Base-by-base conservation (phyloP, 306 rosid genomes). In the Parietaria judaica region DNA sequence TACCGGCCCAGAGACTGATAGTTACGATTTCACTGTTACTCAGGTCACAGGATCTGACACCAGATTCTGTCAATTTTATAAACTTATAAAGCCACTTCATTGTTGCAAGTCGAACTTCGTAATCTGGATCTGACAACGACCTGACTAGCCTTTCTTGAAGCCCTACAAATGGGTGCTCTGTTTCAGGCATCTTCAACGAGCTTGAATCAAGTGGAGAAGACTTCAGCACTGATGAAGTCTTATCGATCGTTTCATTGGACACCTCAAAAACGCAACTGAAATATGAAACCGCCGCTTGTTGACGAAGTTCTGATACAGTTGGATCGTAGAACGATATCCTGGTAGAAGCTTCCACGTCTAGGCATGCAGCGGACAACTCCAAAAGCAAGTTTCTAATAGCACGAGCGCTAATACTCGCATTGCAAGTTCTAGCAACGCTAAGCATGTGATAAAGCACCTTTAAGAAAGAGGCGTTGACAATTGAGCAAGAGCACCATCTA, bases 91-190 rank as follows among this genome's bases (percentile, higher is more conserved):
- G 75, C 98, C 96, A 92, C 82, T 88, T 92, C 74, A 92, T 65
- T 46, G 96, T 86, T 71, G 88, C 84, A 62, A 86, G 90, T 68
- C 96, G 87, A 79, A 92, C 96, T 80, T 92, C 98, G 64, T 86
- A 88, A 44, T 62, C 72, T 36, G 90, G 71, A 58, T 92, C 98
- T 72, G 89, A 81, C 83, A 92, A 69, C 70, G 84, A 84, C 60
- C 73, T 57, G 57, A 82, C 76, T 70, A 92, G 68, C 76, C 95
- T 80, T 65, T 84, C 84, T 76, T 80, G 61, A 47, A 88, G 82
- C 64, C 76, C 90, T 53, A 72, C 36, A 66, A 79, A 86, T 47
- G 80, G 50, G 14, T 68, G 71, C 67, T 79, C 83, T 54, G 51
- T 64, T 48, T 77, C 80, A 70, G 80, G 62, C 31, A 72, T 60